A percentile compares a stretch with the other conserved stretches of the same genome.
phyloP scores from a whole-genome alignment of 805 yeast species.

The Wickerhamiella azymoides region DNA sequence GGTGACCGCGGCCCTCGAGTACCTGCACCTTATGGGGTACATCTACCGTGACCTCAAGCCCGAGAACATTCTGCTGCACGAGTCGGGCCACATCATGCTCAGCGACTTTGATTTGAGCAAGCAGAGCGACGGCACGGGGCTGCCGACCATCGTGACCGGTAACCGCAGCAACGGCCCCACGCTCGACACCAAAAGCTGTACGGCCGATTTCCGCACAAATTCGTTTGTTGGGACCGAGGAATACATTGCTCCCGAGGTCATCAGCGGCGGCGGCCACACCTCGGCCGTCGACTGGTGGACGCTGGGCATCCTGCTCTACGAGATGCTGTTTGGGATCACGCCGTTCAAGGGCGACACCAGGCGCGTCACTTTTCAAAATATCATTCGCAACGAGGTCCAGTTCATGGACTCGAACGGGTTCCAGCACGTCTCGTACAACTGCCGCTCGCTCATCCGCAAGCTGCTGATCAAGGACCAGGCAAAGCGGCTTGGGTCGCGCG shows the following conservation, averaged over 20 bases:
- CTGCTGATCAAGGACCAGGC: slow-evolving; percentile 77
- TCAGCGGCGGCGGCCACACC: slow-evolving; percentile 92
- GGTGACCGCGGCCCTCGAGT: slow-evolving; percentile 93
- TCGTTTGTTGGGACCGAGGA: slow-evolving; percentile 99
- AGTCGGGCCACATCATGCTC: slow-evolving; percentile 95
- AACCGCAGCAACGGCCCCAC: slow-evolving; percentile 32
- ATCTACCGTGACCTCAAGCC: slow-evolving; percentile 95
- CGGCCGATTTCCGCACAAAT: slow-evolving; percentile 91
- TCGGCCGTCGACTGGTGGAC: slow-evolving; percentile 99
- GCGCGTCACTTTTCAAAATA: slow-evolving; percentile 77
- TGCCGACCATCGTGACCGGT: slow-evolving; percentile 43
- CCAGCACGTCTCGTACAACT: slow-evolving; percentile 52
- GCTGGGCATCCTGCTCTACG: slow-evolving; percentile 79
- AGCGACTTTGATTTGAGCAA: slow-evolving; percentile 93
- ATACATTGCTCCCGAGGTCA: slow-evolving; percentile 96
- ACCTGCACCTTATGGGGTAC: slow-evolving; percentile 91
- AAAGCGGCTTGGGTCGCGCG: slow-evolving; percentile 76
- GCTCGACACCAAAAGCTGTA: slow-evolving; percentile 85
- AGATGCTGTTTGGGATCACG: slow-evolving; percentile 90
- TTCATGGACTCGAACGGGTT: slow-evolving; percentile 47
- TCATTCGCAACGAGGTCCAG: slow-evolving; percentile 67
- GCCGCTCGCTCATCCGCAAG: slow-evolving; percentile 69
- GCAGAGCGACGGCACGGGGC: slow-evolving; percentile 63
- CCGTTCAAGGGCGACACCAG: slow-evolving; percentile 91
- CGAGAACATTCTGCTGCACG: slow-evolving; percentile 85